Evolutionary conservation across 352 stramenopile species (phyloP).

Genomic region (Phytophthora parvispora): DNA sequence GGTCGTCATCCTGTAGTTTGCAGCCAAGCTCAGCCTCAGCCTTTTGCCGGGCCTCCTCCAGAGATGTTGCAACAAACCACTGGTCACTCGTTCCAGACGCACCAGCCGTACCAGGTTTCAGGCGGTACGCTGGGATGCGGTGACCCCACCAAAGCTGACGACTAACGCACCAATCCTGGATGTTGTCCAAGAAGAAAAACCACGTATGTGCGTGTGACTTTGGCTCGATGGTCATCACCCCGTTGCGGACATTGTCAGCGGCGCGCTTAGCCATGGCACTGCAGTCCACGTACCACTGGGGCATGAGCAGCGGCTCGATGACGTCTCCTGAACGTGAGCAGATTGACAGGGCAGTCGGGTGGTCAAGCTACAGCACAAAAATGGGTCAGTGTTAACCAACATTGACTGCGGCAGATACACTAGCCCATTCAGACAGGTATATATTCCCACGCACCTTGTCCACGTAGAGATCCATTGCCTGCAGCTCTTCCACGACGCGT

Average conservation of each 20-base stretch:
- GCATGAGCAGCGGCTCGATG: constrained; percentile 99
- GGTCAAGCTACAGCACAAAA: constrained; percentile 68
- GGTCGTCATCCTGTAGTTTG: constrained; percentile 71
- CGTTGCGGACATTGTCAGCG: constrained; percentile 95
- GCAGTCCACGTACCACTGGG: constrained; percentile 99
- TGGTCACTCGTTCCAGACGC: constrained; percentile 40
- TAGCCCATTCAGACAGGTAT: too few relatives aligned
- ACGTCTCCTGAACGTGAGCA: constrained; percentile 99
- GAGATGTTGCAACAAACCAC: constrained; percentile 97
- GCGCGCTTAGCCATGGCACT: constrained; percentile 95
- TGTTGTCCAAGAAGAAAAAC: constrained; percentile 99
- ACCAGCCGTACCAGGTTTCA: constrained; percentile 42
- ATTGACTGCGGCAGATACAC: too few relatives aligned
- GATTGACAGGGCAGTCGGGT: constrained; percentile 91
- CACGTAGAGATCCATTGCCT: constrained; percentile 89
- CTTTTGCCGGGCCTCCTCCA: constrained; percentile 93
- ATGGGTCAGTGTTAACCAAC: too few relatives aligned
- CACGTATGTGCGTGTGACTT: constrained; percentile 95
- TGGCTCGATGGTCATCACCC: constrained; percentile 96
- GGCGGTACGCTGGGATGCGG: constrained; percentile 98
- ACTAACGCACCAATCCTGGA: constrained; percentile 99
- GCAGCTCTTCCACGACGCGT: constrained; percentile 93
- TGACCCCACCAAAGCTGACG: constrained; percentile 99
- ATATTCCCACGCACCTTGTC: constrained; percentile 92
- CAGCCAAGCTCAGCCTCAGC: constrained; percentile 89